Evolutionary conservation across 257 asterid genomes (phyloP).

Genomic region (Ajuga chamaepitys): DNA sequence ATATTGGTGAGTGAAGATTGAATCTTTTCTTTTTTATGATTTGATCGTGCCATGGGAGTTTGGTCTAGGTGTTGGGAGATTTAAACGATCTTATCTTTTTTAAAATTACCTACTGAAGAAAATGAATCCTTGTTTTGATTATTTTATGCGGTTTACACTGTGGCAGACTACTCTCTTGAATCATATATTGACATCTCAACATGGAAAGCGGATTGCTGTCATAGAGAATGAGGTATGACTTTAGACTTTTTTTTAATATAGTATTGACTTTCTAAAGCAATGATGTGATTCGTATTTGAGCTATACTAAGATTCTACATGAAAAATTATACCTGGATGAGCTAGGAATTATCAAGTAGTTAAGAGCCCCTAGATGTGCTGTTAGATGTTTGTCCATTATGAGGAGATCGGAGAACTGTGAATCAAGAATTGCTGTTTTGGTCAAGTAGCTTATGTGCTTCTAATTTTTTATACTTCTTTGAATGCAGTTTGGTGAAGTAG

Average conservation of each 20-base stretch:
- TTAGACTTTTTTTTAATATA: background rate
- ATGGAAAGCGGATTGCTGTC: constrained; percentile 92
- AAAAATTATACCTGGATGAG: background rate
- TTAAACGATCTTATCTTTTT: background rate
- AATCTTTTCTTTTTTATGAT: background rate
- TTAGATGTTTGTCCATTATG: background rate
- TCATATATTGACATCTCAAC: constrained; percentile 86
- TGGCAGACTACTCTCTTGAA: constrained; percentile 92
- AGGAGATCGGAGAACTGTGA: background rate
- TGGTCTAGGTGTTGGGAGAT: background rate
- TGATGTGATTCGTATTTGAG: background rate
- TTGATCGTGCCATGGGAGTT: background rate
- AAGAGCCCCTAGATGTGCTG: background rate
- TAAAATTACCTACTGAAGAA: background rate
- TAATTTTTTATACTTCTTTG: constrained; percentile 12
- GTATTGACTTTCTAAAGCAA: background rate
- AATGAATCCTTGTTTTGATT: background rate
- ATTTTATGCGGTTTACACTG: constrained; percentile 4
- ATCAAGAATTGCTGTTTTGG: background rate
- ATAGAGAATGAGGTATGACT: constrained; percentile 88
- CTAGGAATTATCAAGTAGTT: background rate
- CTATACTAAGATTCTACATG: background rate
- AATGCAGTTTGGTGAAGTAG: constrained; percentile 98
- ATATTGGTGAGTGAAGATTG: background rate
- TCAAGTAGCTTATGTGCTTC: background rate